Percentiles rank a stretch among this genome's conserved stretches.
phyloP scores from a whole-genome alignment of 768 basidiomycete species.

The Lyophyllum shimeji region DNA sequence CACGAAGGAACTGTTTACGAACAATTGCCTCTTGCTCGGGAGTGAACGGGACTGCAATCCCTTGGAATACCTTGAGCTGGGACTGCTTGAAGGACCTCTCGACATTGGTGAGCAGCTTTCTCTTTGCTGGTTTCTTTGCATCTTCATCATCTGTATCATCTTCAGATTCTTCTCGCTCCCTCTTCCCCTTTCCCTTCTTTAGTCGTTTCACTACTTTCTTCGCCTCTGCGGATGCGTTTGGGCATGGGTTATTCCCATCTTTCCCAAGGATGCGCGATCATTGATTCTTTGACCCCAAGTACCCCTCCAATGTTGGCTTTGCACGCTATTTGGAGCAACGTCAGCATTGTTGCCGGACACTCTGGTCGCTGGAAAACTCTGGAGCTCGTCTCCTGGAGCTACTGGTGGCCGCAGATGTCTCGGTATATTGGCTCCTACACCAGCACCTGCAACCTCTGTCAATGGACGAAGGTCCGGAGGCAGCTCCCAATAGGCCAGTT shows the following conservation, averaged over 20 bases:
- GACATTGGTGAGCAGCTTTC: constrained; percentile 18
- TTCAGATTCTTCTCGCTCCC: neutral
- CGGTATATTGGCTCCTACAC: constrained; percentile 18
- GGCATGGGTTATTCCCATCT: no score
- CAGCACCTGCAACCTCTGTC: constrained; percentile 1
- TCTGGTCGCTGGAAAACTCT: neutral
- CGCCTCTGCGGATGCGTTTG: no score
- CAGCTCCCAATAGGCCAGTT: neutral
- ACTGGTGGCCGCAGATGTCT: constrained; percentile 24
- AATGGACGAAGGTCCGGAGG: neutral
- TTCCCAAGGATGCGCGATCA: no score
- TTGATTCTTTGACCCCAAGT: no score
- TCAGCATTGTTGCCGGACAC: constrained; percentile 11
- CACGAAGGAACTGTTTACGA: constrained; percentile 22
- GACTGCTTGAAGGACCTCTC: constrained; percentile 19
- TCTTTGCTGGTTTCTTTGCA: constrained; percentile 10
- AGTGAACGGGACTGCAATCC: constrained; percentile 26
- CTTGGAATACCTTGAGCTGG: constrained; percentile 23
- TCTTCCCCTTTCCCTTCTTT: constrained; percentile 1
- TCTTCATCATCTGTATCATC: constrained; percentile 9
- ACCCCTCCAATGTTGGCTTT: constrained; percentile 1
- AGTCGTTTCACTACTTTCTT: no score
- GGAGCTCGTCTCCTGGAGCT: constrained; percentile 18
- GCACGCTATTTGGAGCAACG: constrained; percentile 24
- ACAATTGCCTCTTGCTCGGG: constrained; percentile 16